These are phyloP conservation scores for Claviceps arundinis DNA, from an alignment of 2,329 filamentous ascomycete genomes.

Conservation along the genomic window DNA sequence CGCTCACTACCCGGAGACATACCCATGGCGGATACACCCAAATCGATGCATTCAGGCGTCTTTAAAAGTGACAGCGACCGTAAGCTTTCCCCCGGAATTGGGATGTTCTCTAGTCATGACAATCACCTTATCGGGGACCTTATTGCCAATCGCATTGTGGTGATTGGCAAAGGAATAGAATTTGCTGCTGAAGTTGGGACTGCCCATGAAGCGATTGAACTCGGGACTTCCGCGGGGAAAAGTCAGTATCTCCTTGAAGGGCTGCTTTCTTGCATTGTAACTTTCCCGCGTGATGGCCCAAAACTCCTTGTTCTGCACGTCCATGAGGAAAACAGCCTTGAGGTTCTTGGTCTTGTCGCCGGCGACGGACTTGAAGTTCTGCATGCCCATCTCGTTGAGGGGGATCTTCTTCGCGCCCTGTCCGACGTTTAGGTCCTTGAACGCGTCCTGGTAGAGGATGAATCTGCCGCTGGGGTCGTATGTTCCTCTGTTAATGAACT, in stretches of 20 bases:
- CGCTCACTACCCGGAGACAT: too few species aligned
- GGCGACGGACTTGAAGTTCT: neutral
- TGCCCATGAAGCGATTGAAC: conserved; percentile 1
- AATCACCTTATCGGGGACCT: neutral
- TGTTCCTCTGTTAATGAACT: neutral
- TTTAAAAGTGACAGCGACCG: neutral
- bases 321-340: neutral
- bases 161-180: conserved; percentile 1
- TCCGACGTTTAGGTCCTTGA: neutral
- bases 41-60: neutral
- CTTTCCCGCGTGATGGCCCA: neutral
- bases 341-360: neutral
- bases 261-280: neutral
- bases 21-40: too few species aligned
- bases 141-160: neutral
- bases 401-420: neutral
- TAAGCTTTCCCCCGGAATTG: neutral
- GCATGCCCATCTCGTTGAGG: conserved; percentile 2
- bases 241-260: neutral
- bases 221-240: neutral
- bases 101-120: neutral
- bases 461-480: neutral
- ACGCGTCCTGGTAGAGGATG: neutral
- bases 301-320: conserved; percentile 2
- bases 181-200: neutral